A percentile compares a stretch with the other conserved stretches of the same genome.
These are phyloP conservation scores for Trichoderma virens DNA, from an alignment of 495 filamentous ascomycete species.

Conservation along the genomic window DNA sequence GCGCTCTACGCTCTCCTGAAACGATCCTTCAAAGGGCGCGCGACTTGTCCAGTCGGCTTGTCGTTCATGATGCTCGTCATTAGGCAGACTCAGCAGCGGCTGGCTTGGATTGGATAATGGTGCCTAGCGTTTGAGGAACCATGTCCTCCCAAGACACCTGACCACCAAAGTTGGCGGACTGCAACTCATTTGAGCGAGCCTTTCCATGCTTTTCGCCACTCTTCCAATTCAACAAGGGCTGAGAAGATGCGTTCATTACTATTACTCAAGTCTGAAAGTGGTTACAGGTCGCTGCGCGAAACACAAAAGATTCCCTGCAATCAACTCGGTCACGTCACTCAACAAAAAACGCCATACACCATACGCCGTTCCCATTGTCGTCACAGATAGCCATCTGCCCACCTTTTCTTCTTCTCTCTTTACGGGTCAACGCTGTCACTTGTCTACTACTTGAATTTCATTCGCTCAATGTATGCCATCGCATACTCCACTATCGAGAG, in stretches of 20 bases:
- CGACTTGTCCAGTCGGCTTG: neutral
- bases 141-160: neutral
- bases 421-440: neutral
- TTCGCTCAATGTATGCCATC: conserved; percentile 5
- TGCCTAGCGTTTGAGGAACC: conserved; percentile 4
- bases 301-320: neutral
- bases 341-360: neutral
- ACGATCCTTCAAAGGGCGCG: conserved; percentile 5
- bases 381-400: neutral
- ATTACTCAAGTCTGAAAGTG: neutral
- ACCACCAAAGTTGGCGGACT: neutral
- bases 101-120: neutral
- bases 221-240: neutral
- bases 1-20: neutral
- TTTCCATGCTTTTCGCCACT: neutral
- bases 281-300: neutral
- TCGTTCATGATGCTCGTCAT: neutral
- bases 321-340: neutral
- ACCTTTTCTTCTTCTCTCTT: neutral
- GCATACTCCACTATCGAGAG: neutral
- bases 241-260: neutral
- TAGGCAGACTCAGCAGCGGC: neutral
- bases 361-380: neutral
- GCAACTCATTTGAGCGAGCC: neutral
- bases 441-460: neutral